These are phyloP conservation scores for Podospora comata DNA, from an alignment of 495 filamentous ascomycete species.

Conservation along the genomic window DNA sequence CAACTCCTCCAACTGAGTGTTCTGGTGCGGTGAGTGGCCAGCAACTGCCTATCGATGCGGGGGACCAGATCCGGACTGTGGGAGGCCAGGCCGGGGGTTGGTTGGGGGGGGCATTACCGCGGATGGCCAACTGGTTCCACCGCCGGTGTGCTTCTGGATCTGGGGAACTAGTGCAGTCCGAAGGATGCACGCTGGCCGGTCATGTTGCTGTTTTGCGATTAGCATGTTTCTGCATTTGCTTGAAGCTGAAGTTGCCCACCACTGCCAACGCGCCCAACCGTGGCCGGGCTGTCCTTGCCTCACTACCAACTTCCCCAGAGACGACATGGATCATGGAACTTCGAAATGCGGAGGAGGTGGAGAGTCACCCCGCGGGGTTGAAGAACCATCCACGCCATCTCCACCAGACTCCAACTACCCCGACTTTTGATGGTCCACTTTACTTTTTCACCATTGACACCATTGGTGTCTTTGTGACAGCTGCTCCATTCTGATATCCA, in stretches of 20 bases:
- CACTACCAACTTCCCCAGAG: neutral
- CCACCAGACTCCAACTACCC: neutral
- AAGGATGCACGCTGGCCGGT: conserved; percentile 8
- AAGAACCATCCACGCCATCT: neutral
- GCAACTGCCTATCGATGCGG: neutral
- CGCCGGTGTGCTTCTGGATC: neutral
- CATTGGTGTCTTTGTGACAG: neutral
- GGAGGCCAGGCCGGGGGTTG: neutral
- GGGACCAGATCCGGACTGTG: neutral
- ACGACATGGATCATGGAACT: neutral
- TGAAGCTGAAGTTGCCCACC: neutral
- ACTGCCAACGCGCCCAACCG: neutral
- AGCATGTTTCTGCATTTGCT: neutral
- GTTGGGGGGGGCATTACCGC: neutral
- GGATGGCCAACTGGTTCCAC: neutral
- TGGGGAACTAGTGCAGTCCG: neutral
- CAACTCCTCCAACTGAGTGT: neutral
- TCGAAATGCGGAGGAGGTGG: neutral
- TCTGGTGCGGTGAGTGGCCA: conserved; percentile 5
- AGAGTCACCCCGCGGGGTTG: neutral
- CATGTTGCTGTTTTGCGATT: conserved; percentile 20
- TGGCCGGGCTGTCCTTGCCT: neutral
- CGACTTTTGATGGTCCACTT: neutral
- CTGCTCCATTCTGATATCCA: neutral
- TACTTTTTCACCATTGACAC: neutral